Evolutionary conservation across 345 rosid genomes (phyloP), one percentile per base, ranked within the genome.

Genomic region (Ailanthus altissimus): DNA sequence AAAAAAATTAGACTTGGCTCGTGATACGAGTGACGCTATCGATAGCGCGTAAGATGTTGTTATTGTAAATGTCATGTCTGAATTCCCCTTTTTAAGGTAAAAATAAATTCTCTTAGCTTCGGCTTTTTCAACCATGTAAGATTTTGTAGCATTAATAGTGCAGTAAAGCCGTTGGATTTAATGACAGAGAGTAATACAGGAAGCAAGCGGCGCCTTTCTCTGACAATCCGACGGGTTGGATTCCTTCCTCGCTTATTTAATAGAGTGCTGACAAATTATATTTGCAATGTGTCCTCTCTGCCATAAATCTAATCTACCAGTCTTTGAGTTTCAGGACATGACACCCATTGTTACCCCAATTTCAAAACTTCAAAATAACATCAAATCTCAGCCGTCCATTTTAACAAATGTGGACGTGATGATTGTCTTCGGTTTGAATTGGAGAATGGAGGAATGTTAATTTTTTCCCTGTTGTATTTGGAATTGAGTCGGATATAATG

Each of bases 201-300:
- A 64, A 72, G 80, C 59, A 40, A 73, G 77, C 83, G 81, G 83
- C 85, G 78, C 74, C 78, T 67, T 45, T 67, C 21, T 60, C 81
- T 81, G 80, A 73, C 76, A 61, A 54, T 8, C 63, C 69, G 72
- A 56, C 16, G 42, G 75, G 21, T 9, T 73, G 80, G 78, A 64
- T 45, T 66, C 71, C 32, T 25, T 28, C 54, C 21, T 3, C 6
- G 14, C 25, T 5, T 26, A 63, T 78, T 64, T 46, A 72, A 5
- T 57, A 45, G 70, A 21, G 38, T 5, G 2, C 5, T 13, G n/a
- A 63, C 46, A 23, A 21, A 46, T 68, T 68, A 47, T 68, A 38
- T 13, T 32, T 32, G 38, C 3, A 32, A 13, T 21, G 28, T 8
- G 16, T 47, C 42, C 26, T 10, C 69, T 8, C 16, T 42, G 28